Evolutionary conservation across 2,329 filamentous ascomycete genomes (phyloP), one percentile per base, ranked within the genome.

Genomic region (Zasmidium angulare): DNA sequence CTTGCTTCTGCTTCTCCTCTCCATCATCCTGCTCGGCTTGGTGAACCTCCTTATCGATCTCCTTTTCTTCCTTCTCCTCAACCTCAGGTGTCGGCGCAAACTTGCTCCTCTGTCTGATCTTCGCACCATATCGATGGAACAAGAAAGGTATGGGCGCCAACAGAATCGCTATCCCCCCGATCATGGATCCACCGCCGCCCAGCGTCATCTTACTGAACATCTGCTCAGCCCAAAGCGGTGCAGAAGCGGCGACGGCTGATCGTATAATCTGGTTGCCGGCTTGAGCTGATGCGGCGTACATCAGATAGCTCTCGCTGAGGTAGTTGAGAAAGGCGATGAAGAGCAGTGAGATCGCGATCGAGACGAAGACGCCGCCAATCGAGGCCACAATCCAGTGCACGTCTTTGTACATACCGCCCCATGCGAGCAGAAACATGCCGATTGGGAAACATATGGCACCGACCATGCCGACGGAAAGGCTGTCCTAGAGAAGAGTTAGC

Each of bases 301-400:
- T 51, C 7, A 63, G 74, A 59, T 84, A 84, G 1, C 76, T 73
- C 66, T 84, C 82, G 48, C 82, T 79, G 10, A 85, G 74, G 57
- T 84, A 84, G 64, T 81, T 84, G 36, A 84, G 72, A 63, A 80
- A 82, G 40, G 78, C 73, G 52, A 85, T 79, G 65, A 86, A 84
- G 31, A 80, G 75, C 31, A 80, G 70, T 12, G 79, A 55, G 51
- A 81, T 77, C 2, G 71, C 72, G 2, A 72, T 70, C 0, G 75
- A 60, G 1, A 81, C 70, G 58, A 79, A 77, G 17, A 74, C 74
- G 1, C 79, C 78, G 1, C 77, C 78, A 23, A 81, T 63, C 0
- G 74, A 76, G 0, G 78, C 78, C 1, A 80, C 79, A 26, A 80
- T 75, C 79, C 79, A 82, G 60, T 78, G 77, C 3, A 79, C 65